These are phyloP conservation scores for Aspergillus sp. DNA, from an alignment of 2,329 filamentous ascomycete species.

Conservation along the genomic window DNA sequence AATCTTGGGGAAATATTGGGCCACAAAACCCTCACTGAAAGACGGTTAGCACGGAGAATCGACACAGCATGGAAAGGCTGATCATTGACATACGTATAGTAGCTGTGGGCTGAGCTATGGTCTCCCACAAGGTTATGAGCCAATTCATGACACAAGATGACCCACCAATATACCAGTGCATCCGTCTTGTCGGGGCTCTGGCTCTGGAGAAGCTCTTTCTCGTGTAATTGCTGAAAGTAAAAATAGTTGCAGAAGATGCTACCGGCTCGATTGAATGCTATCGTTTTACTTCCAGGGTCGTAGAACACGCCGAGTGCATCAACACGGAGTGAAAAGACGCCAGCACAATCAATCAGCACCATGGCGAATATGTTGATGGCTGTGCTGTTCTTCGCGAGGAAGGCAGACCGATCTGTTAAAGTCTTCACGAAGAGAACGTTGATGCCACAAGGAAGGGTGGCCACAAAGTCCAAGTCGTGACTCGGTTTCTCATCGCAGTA, in stretches of 20 bases:
- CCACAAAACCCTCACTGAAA: conserved; percentile 66
- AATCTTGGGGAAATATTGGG: conserved; percentile 71
- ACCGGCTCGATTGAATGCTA: conserved; percentile 86
- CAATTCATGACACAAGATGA: conserved; percentile 91
- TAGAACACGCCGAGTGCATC: conserved; percentile 80
- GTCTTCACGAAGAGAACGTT: conserved; percentile 66
- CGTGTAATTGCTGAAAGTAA: conserved; percentile 78
- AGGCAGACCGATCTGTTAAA: conserved; percentile 48
- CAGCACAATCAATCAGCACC: conserved; percentile 64
- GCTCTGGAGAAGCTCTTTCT: conserved; percentile 40
- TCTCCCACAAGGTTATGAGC: conserved; percentile 83
- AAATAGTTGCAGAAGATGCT: conserved; percentile 91
- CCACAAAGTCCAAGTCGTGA: conserved; percentile 67
- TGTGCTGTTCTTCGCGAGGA: conserved; percentile 57
- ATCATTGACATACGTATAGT: conserved; percentile 53
- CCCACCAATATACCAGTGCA: conserved; percentile 83
- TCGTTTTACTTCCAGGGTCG: conserved; percentile 71
- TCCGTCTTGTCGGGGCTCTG: conserved; percentile 53
- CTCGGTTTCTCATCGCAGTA: conserved; percentile 78
- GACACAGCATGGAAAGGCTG: too few relatives aligned
- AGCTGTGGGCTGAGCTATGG: conserved; percentile 76
- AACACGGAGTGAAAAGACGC: conserved; percentile 66
- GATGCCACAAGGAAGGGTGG: conserved; percentile 66
- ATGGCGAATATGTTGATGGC: conserved; percentile 65
- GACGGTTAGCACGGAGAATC: not conserved